phyloP scores from a whole-genome alignment of 2,329 filamentous ascomycete genomes.

The Domatiomyces catenatus region DNA sequence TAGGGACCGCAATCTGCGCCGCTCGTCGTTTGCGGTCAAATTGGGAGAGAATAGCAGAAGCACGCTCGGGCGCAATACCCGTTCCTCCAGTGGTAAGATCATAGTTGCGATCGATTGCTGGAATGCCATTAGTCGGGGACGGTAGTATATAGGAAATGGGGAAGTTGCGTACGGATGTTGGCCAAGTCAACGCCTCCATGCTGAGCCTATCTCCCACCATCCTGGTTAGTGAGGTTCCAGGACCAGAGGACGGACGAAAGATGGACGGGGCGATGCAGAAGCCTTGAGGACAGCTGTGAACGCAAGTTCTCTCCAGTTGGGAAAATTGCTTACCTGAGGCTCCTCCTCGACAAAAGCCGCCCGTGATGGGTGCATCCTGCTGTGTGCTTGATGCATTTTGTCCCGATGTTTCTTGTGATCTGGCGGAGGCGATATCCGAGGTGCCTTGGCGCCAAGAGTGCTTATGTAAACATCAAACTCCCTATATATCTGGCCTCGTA shows the following conservation, averaged over 20 bases:
- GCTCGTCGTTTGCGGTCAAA: conserved; percentile 84
- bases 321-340: conserved; percentile 42
- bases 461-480: no score
- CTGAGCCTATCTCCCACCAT: conserved; percentile 23
- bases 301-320: background rate
- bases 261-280: conserved; percentile 13
- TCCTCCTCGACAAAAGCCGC: conserved; percentile 90
- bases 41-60: conserved; percentile 69
- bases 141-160: background rate
- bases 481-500: no score
- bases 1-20: conserved; percentile 79
- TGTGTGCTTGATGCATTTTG: conserved; percentile 8
- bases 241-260: conserved; percentile 1
- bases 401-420: background rate
- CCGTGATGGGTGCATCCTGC: conserved; percentile 67
- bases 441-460: background rate
- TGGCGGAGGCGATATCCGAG: background rate
- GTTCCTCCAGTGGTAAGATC: conserved; percentile 49
- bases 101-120: conserved; percentile 69
- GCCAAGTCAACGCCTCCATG: conserved; percentile 43
- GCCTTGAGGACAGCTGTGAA: conserved; percentile 9
- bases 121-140: conserved; percentile 2
- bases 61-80: conserved; percentile 62
- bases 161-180: conserved; percentile 45
- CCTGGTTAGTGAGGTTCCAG: conserved; percentile 19